Base-by-base conservation (phyloP, 345 rosid species). In the Psidium friedrichsthalianum region DNA sequence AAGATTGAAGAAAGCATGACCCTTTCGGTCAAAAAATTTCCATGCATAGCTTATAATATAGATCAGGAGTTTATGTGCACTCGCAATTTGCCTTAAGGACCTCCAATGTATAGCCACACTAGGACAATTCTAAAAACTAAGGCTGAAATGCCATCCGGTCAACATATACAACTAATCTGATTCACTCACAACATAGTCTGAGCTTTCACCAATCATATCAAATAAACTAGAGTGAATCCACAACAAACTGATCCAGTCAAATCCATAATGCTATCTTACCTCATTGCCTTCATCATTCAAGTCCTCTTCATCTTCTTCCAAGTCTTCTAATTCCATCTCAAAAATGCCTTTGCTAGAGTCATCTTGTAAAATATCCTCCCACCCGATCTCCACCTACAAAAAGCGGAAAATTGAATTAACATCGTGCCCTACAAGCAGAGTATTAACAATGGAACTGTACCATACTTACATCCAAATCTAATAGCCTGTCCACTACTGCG, bases 401-500 rank as follows among this genome's bases (percentile, higher is more conserved):
- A 32, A 36, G 47, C 22, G 24, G 80, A 69, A 69, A 69, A 69
- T 18, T 36, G 80, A 36, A 36, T 69, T 69, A 36, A 32, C 47
- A 36, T 32, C 80, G 21, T 9, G 25, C 47, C 80, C 14, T 64
- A 82, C 80, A 5, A 51, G 29, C 58, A 47, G 53, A 5, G 12
- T 55, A 56, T 27, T 88, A 40, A 32, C n/a, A 49, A 53, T 64
- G 83, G 32, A 82, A 55, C 51, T 53, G 82, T 24, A 64, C 40
- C 61, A 27, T n/a, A 90, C 99, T 94, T 90, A 96, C 98, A 90
- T 95, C 99, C 90, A 95, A 93, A 82, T 95, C 98, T 89, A 94
- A 89, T 87, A 96, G 88, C 90, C 94, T 87, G 88, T 94, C 97
- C 89, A 95, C 90, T 91, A 96, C 92, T 32, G 92, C 92, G 88